Evolutionary conservation across 495 filamentous ascomycete genomes (phyloP).

Genomic region (Podospora pseudocomata): DNA sequence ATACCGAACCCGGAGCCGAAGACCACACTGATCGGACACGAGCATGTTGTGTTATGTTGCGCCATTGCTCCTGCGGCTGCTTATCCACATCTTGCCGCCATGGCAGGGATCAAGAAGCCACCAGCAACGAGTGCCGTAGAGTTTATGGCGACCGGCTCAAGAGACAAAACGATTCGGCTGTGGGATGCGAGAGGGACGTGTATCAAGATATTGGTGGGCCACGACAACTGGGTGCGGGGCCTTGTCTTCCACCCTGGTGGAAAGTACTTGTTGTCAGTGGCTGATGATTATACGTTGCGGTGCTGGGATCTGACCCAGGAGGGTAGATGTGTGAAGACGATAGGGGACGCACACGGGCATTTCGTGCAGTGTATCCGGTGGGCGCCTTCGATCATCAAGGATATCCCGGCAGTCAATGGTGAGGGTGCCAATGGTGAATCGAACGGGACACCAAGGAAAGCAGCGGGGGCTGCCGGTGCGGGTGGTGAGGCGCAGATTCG

Average conservation of each 20-base stretch:
- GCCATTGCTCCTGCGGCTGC: slow-evolving; percentile 77
- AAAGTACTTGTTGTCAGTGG: slow-evolving; percentile 80
- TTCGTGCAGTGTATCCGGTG: slow-evolving; percentile 87
- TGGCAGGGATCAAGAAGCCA: slow-evolving; percentile 83
- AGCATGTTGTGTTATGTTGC: slow-evolving; percentile 86
- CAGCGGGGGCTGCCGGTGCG: slow-evolving; percentile 28
- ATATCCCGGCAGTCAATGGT: slow-evolving; percentile 50
- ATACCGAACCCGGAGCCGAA: slow-evolving; percentile 68
- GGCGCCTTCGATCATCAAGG: slow-evolving; percentile 75
- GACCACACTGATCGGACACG: slow-evolving; percentile 79
- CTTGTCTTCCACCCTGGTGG: slow-evolving; percentile 91
- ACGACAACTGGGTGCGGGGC: slow-evolving; percentile 94
- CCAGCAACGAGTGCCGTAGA: slow-evolving; percentile 71
- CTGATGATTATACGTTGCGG: slow-evolving; percentile 87
- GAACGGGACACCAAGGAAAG: slow-evolving; percentile 48
- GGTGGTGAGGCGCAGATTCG: slow-evolving; percentile 50
- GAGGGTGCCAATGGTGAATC: slow-evolving; percentile 50
- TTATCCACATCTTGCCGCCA: slow-evolving; percentile 69
- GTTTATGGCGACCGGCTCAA: slow-evolving; percentile 83
- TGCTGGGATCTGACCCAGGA: slow-evolving; percentile 96
- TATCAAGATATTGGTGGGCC: slow-evolving; percentile 82
- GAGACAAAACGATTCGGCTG: slow-evolving; percentile 88
- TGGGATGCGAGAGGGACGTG: slow-evolving; percentile 85
- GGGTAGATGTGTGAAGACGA: slow-evolving; percentile 79
- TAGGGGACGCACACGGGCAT: slow-evolving; percentile 75